Percentiles rank a stretch among this genome's conserved stretches.
phyloP scores from a whole-genome alignment of 805 yeast genomes.

The Cyberlindnera petersonii region DNA sequence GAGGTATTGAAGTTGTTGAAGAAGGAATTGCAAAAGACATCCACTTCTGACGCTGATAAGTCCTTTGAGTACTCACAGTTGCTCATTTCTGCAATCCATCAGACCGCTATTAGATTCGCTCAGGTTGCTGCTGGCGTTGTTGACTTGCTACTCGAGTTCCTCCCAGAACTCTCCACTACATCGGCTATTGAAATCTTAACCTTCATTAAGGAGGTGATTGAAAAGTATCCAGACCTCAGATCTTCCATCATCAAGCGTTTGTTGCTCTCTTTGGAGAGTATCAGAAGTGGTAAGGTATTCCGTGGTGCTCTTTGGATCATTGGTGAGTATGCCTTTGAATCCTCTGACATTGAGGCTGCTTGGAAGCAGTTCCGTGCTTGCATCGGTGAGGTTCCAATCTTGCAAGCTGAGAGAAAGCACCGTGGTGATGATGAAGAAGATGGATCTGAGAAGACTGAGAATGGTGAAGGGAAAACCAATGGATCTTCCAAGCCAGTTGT shows the following conservation, averaged over 20 bases:
- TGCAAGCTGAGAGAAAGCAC: constrained; percentile 62
- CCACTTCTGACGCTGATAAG: constrained; percentile 68
- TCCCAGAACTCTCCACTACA: constrained; percentile 76
- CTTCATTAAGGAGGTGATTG: constrained; percentile 93
- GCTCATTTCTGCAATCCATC: constrained; percentile 82
- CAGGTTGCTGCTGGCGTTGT: constrained; percentile 92
- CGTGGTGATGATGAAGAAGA: constrained; percentile 34
- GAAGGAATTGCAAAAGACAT: constrained; percentile 79
- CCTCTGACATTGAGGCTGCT: constrained; percentile 66
- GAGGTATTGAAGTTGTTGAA: constrained; percentile 89
- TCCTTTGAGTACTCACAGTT: constrained; percentile 83
- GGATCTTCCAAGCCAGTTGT: constrained; percentile 68
- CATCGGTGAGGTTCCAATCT: constrained; percentile 88
- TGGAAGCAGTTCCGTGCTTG: constrained; percentile 84
- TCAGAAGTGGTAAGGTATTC: constrained; percentile 85
- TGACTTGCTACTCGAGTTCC: constrained; percentile 78
- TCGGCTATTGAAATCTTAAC: constrained; percentile 87
- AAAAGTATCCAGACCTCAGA: constrained; percentile 81
- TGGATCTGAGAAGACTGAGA: constrained; percentile 31
- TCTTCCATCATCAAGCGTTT: constrained; percentile 59
- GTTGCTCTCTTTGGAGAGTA: constrained; percentile 54
- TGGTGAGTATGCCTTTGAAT: constrained; percentile 84
- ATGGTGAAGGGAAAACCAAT: constrained; percentile 26
- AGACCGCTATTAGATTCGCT: constrained; percentile 79
- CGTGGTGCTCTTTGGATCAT: constrained; percentile 94